Evolutionary conservation across 495 filamentous ascomycete species (phyloP), one percentile per base, ranked within the genome.

Genomic region (Aspergillus baeticus): DNA sequence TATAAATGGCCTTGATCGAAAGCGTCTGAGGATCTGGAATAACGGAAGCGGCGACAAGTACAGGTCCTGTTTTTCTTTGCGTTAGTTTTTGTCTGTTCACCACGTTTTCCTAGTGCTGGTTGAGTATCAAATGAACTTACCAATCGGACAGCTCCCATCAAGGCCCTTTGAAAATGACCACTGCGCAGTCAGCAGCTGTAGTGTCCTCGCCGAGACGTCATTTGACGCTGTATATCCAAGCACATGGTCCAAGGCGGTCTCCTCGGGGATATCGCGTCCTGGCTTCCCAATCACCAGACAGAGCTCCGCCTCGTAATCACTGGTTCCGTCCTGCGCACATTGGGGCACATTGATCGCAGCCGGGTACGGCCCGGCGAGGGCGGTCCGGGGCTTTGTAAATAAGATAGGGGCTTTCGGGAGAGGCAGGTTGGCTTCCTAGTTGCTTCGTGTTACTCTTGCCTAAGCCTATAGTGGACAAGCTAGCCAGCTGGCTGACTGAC

Each of bases 161-260:
- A 73, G 61, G 10, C 74, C 76, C 39, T 79, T 79, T 0, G 71
- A 73, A 44, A 76, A 78, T 8, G 63, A 66, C 75, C 74, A 77
- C 49, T 80, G 76, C 0, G 59, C 22, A 1, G 55, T 74, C n/a
- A 60, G 23, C 26, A 69, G 45, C 48, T 78, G 76, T 59, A 66
- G 22, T 1, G 57, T 63, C 13, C 76, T 59, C 7, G 74, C 73
- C 13, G 63, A 69, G 1, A 79, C 68, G 55, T 79, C 76, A 38
- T 79, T 77, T 4, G 61, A 61, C 10, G 60, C 60, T 0, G 72
- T 77, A 35, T 75, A 79, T 6, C 74, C 76, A 10, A 77, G 52
- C 0, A 79, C 71, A 51, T 77, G 72, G 31, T 73, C 68, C 35
- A 76, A 26, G 0, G 76, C 75, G 14, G 73, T 63, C 1, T 69